Percentiles rank a stretch among this genome's conserved stretches.
Evolutionary conservation across 768 basidiomycete species (phyloP).

Genomic region (Lactarius hengduanensis): DNA sequence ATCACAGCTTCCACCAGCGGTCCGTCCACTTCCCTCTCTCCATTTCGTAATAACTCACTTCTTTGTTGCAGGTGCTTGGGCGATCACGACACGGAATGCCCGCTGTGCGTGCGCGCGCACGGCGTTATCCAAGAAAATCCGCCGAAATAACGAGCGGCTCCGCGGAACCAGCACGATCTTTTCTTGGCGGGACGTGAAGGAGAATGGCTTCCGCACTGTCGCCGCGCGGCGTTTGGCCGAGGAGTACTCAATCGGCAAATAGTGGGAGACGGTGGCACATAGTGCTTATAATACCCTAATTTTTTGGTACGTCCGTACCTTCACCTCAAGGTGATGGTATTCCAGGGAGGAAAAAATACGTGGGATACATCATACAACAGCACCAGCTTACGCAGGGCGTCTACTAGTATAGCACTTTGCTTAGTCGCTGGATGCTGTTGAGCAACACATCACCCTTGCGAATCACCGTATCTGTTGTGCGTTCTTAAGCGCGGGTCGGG

Average conservation of each 20-base stretch:
- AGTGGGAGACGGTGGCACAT: conserved; percentile 26
- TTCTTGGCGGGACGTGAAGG: conserved; percentile 73
- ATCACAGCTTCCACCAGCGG: conserved; percentile 96
- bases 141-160: conserved; percentile 79
- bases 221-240: conserved; percentile 64
- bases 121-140: conserved; percentile 89
- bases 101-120: conserved; percentile 82
- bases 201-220: conserved; percentile 66
- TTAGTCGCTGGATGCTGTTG: conserved; percentile 83
- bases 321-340: background rate
- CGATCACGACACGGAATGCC: conserved; percentile 88
- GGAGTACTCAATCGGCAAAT: conserved; percentile 50
- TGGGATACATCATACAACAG: conserved; percentile 10
- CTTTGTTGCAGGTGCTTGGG: conserved; percentile 65
- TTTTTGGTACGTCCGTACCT: background rate
- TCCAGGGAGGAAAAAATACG: background rate
- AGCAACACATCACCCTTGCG: conserved; percentile 89
- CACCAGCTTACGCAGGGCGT: background rate
- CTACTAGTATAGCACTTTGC: conserved; percentile 76
- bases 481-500: conserved; percentile 67
- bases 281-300: background rate
- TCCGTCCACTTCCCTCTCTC: conserved; percentile 35
- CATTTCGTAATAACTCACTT: background rate
- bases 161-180: conserved; percentile 78
- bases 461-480: conserved; percentile 92